These are phyloP conservation scores for Hypomyces rosellus DNA, from an alignment of 2,329 filamentous ascomycete genomes.

Conservation along the genomic window DNA sequence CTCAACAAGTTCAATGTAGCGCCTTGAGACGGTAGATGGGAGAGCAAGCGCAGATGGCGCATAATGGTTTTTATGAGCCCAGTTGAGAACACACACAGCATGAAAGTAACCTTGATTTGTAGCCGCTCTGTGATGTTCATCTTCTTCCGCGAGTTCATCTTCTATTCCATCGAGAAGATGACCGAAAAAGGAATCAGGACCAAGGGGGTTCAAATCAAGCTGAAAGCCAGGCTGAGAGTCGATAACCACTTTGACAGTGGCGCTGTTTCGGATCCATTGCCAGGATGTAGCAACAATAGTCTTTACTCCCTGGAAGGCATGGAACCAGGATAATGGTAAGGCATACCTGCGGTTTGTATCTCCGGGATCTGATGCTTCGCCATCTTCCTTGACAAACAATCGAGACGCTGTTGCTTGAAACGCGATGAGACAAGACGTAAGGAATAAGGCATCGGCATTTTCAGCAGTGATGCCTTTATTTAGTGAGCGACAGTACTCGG, in stretches of 20 bases:
- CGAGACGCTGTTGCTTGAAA: conserved; percentile 60
- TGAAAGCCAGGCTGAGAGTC: conserved; percentile 58
- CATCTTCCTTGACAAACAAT: conserved; percentile 54
- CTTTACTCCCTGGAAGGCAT: conserved; percentile 62
- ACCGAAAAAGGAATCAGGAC: conserved; percentile 51
- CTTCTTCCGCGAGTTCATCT: conserved; percentile 42
- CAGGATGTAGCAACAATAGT: conserved; percentile 58
- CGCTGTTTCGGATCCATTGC: conserved; percentile 55
- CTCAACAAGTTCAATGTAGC: conserved; percentile 54
- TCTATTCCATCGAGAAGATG: conserved; percentile 53
- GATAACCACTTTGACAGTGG: conserved; percentile 54
- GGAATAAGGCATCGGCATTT: conserved; percentile 58
- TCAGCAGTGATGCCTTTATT: conserved; percentile 49
- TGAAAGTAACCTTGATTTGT: conserved; percentile 53
- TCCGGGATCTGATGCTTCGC: conserved; percentile 26
- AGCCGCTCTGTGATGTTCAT: conserved; percentile 22
- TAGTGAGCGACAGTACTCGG: conserved; percentile 52
- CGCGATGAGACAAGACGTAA: conserved; percentile 58
- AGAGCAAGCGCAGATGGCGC: conserved; percentile 55
- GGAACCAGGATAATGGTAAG: conserved; percentile 59
- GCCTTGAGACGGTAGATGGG: conserved; percentile 57
- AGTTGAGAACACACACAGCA: conserved; percentile 59
- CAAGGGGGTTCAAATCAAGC: conserved; percentile 49
- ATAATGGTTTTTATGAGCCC: conserved; percentile 56
- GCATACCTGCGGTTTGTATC: conserved; percentile 42